Conservation (phyloP, 1,139 yeast genomes). For the Keqinozyma sinolaborantium region DNA sequence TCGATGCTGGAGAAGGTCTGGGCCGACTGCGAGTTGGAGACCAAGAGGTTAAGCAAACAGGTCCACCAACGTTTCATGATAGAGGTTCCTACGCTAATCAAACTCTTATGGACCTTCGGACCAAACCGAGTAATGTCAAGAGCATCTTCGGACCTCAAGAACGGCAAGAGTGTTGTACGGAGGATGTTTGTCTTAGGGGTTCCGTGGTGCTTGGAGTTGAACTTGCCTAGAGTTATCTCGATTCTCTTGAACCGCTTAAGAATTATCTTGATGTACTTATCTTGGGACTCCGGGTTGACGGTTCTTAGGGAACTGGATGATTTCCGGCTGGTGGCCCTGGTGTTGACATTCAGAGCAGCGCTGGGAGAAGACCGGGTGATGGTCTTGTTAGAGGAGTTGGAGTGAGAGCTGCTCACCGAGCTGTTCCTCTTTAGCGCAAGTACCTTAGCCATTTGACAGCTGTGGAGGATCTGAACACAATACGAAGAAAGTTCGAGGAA, state of each 20-base stretch:
- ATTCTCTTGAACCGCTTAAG: slow-evolving; percentile 40
- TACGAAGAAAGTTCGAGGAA: too few species aligned
- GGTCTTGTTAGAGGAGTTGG: slow-evolving; percentile 12
- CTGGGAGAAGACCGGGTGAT: slow-evolving; percentile 5
- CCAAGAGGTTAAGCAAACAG: slow-evolving; percentile 44
- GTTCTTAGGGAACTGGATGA: slow-evolving; percentile 2
- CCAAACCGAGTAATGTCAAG: slow-evolving; percentile 21
- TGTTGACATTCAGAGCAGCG: slow-evolving; percentile 1
- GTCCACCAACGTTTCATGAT: slow-evolving; percentile 67
- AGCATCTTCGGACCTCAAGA: slow-evolving; percentile 41
- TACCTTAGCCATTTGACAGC: slow-evolving; percentile 14
- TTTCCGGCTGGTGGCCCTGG: slow-evolving; percentile 2
- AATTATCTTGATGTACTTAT: slow-evolving; percentile 24
- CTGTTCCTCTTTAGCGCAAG: slow-evolving; percentile 15
- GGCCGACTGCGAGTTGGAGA: slow-evolving; percentile 19
- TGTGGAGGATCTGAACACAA: too few species aligned
- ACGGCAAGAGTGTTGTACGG: slow-evolving; percentile 64
- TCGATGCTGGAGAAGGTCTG: slow-evolving; percentile 35
- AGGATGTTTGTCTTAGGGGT: slow-evolving; percentile 62
- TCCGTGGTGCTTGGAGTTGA: slow-evolving; percentile 47
- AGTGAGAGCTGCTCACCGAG: slow-evolving; percentile 10
- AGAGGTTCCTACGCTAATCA: slow-evolving; percentile 32
- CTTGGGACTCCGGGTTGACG: slow-evolving; percentile 11
- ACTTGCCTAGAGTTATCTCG: slow-evolving; percentile 45
- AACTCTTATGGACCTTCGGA: slow-evolving; percentile 26